Evolutionary conservation across 2,329 filamentous ascomycete species (phyloP).

Genomic region (Hymenoscyphus occultus): DNA sequence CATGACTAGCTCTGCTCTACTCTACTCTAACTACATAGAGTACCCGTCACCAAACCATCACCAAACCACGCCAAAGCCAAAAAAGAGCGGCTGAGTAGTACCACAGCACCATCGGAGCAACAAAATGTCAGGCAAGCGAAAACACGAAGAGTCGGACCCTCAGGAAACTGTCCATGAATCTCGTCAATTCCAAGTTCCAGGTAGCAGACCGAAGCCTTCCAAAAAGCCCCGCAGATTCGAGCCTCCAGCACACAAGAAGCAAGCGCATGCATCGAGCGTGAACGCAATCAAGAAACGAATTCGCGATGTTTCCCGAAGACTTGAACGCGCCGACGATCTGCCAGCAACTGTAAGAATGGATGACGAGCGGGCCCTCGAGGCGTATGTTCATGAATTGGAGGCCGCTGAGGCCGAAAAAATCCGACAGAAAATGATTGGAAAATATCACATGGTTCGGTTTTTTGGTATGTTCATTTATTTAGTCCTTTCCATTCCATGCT

Average conservation of each 20-base stretch:
- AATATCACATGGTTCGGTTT: constrained; percentile 82
- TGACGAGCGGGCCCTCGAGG: constrained; percentile 67
- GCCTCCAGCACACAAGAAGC: constrained; percentile 31
- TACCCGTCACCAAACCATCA: background rate
- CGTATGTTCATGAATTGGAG: constrained; percentile 62
- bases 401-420: constrained; percentile 58
- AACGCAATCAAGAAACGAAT: constrained; percentile 69
- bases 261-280: constrained; percentile 39
- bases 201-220: constrained; percentile 30
- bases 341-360: constrained; percentile 67
- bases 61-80: background rate
- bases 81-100: background rate
- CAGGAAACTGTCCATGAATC: constrained; percentile 33
- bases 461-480: constrained; percentile 57
- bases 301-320: constrained; percentile 64
- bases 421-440: constrained; percentile 67
- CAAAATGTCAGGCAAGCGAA: constrained; percentile 35
- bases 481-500: background rate
- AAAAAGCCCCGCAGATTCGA: constrained; percentile 35
- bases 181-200: constrained; percentile 34
- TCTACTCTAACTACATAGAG: background rate
- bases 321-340: constrained; percentile 59
- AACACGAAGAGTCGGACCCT: constrained; percentile 25
- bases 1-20: no score
- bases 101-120: constrained; percentile 2